These are phyloP conservation scores for Dryas alaskensis DNA, from an alignment of 306 rosid genomes.

Conservation along the genomic window DNA sequence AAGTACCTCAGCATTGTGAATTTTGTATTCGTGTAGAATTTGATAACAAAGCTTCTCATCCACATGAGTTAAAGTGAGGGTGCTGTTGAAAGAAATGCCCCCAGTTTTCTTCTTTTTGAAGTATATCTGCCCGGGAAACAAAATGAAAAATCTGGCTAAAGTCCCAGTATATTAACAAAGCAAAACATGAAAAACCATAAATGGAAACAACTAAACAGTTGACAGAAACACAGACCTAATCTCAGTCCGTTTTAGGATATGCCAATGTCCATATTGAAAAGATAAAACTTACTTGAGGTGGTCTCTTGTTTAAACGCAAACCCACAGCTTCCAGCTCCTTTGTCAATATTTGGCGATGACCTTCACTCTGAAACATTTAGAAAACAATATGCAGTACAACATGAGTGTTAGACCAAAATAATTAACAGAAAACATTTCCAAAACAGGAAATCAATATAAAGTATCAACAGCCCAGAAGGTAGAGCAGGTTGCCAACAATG, in stretches of 20 bases:
- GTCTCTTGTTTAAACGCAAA: constrained; percentile 89
- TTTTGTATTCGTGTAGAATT: constrained; percentile 97
- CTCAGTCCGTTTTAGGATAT: background rate
- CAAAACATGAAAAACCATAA: background rate
- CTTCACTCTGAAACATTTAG: constrained; percentile 74
- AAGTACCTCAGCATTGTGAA: constrained; percentile 98
- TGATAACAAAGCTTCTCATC: constrained; percentile 98
- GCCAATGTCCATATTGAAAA: constrained; percentile 9
- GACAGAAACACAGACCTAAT: constrained; percentile 9
- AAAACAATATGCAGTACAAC: background rate
- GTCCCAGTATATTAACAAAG: constrained; percentile 7
- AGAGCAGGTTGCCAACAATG: background rate
- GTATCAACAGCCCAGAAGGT: background rate
- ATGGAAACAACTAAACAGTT: background rate
- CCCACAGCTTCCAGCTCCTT: constrained; percentile 99
- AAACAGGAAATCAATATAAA: constrained; percentile 5
- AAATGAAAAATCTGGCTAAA: constrained; percentile 1
- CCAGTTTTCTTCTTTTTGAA: constrained; percentile 97
- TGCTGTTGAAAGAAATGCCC: constrained; percentile 96
- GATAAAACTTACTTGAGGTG: constrained; percentile 73
- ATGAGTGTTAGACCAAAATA: constrained; percentile 19
- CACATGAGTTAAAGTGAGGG: constrained; percentile 84
- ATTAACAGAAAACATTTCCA: constrained; percentile 3
- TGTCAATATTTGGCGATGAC: constrained; percentile 97
- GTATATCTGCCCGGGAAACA: constrained; percentile 68